These are phyloP conservation scores for Beta corolliflora DNA, from an alignment of 179 eudicot genomes.

Conservation along the genomic window DNA sequence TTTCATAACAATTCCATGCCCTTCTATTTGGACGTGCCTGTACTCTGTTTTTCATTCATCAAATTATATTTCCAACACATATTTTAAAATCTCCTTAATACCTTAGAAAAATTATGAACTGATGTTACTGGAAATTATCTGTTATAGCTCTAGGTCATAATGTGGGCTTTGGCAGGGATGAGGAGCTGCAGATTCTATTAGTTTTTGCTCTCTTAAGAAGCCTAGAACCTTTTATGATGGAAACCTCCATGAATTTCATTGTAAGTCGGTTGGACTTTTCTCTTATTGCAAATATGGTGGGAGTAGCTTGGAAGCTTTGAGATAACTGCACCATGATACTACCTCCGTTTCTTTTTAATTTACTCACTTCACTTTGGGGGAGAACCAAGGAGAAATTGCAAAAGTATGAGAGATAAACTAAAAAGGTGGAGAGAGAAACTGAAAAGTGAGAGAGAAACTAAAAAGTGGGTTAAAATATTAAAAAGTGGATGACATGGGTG, in stretches of 20 bases:
- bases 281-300: neutral
- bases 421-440: no score
- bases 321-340: neutral
- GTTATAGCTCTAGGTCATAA: neutral
- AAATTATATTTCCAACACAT: neutral
- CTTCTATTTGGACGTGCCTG: neutral
- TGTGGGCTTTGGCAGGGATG: neutral
- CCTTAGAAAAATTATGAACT: neutral
- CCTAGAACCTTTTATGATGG: neutral
- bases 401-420: no score
- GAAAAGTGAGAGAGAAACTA: no score
- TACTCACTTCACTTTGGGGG: no score
- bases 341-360: no score
- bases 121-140: neutral
- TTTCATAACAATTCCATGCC: neutral
- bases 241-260: neutral
- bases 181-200: neutral
- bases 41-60: neutral
- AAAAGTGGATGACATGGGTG: no score
- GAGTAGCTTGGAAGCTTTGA: neutral
- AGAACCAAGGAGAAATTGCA: no score
- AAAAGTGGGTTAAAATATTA: no score
- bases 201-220: neutral
- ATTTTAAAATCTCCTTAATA: neutral
- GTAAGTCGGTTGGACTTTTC: neutral